A percentile compares a stretch with the other conserved stretches of the same genome.
phyloP scores from a whole-genome alignment of 371 early-diverging fungal species.

The Globomyces sp. region DNA sequence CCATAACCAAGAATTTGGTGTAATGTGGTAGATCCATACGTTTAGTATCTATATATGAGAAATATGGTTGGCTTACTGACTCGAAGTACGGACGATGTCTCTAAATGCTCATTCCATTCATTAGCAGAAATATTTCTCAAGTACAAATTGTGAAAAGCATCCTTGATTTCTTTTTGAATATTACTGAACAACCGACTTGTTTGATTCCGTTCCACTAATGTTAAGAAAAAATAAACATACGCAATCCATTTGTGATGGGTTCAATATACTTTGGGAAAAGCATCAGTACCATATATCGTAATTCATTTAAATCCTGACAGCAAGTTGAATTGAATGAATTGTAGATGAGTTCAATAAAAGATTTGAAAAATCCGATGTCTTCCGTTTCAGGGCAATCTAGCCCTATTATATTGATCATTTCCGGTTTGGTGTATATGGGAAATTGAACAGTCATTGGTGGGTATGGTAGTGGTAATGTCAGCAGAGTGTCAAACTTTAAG shows the following conservation, averaged over 20 bases:
- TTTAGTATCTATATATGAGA: not conserved
- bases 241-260: constrained; percentile 69
- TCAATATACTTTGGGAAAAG: constrained; percentile 79
- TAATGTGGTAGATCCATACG: constrained; percentile 39
- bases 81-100: not conserved
- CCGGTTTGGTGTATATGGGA: constrained; percentile 63
- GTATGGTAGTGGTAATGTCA: not conserved
- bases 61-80: no score
- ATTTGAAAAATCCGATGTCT: constrained; percentile 54
- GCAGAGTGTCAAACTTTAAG: constrained; percentile 64
- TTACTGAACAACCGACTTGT: constrained; percentile 65
- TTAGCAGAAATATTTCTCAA: constrained; percentile 19
- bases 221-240: constrained; percentile 39
- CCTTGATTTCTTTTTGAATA: constrained; percentile 73
- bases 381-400: constrained; percentile 64
- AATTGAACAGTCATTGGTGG: constrained; percentile 49
- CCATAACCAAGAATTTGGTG: constrained; percentile 77
- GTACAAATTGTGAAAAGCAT: constrained; percentile 48
- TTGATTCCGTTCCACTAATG: constrained; percentile 50
- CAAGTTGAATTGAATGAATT: constrained; percentile 74
- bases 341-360: constrained; percentile 71
- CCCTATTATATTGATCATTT: constrained; percentile 68
- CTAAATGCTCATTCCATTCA: not conserved
- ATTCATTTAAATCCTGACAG: constrained; percentile 70
- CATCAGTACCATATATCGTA: constrained; percentile 74